Evolutionary conservation across 208 protist species (phyloP), one percentile per base, ranked within the genome.

Genomic region (Trypanosoma avium): DNA sequence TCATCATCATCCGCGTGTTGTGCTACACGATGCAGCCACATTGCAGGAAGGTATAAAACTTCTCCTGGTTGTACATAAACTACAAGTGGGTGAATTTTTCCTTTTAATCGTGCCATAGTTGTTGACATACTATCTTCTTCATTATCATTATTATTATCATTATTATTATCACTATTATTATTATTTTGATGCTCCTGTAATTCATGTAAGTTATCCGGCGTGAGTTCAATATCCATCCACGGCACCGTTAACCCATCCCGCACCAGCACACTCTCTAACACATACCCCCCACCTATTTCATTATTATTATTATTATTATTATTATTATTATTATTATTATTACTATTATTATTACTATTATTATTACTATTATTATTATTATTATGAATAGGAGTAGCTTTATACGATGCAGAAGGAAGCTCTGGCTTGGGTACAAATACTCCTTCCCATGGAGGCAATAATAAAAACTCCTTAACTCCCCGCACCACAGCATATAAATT

Each of bases 21-120:
- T n/a, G 79, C 84, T 1, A 97, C 93, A 10, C 90, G 84, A 60
- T 97, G 93, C 8, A 88, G 73, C 91, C 93, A 97, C 77, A 96
- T 85, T 12, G 90, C 77, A 0, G 93, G 93, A 24, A 97, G 67
- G 76, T 97, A 97, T 9, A 97, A 61, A 65, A 84, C 86, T 61
- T 97, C 93, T 10, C 93, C 93, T 1, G 90, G 81, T 32, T 83
- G 63, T 29, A 97, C 82, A 33, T 84, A 70, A 6, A 75, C 85
- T 21, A 89, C 77, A 9, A 96, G 62, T 5, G 90, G 90, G 52
- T 91, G 88, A 17, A 89, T 53, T n/a, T n/a, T n/a, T n/a, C n/a
- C n/a, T n/a, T n/a, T n/a, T n/a, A n/a, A n/a, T n/a, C n/a, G n/a
- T n/a, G n/a, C n/a, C n/a, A n/a, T n/a, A n/a, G n/a, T n/a, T n/a